phyloP scores from a whole-genome alignment of 73 alveolate genomes.

The Tetrahymena thermophila region DNA sequence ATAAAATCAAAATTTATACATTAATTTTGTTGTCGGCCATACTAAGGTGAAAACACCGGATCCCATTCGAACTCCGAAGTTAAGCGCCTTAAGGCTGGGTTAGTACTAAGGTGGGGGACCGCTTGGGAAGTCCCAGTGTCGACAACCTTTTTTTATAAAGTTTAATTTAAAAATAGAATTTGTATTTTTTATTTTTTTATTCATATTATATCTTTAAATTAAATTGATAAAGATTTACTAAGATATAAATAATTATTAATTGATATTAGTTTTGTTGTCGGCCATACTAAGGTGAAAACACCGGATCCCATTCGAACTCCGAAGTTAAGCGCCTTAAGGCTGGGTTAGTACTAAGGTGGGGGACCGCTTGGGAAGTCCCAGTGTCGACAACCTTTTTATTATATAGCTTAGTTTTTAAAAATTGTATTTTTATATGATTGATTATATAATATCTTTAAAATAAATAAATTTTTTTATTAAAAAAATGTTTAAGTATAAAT shows the following conservation, averaged over 20 bases:
- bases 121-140: conserved; percentile 94
- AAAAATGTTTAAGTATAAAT: too few species aligned
- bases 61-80: conserved; percentile 99
- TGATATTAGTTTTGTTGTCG: conserved; percentile 64
- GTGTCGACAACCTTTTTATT: conserved; percentile 64
- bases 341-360: conserved; percentile 98
- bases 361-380: conserved; percentile 98
- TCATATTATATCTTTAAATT: too few species aligned
- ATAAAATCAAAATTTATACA: too few species aligned
- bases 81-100: conserved; percentile 97
- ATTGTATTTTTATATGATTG: too few species aligned
- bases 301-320: conserved; percentile 99
- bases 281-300: conserved; percentile 96
- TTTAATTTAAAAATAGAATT: too few species aligned
- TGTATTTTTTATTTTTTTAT: too few species aligned
- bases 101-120: conserved; percentile 99
- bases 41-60: conserved; percentile 97
- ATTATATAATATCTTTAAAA: too few species aligned
- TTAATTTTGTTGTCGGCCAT: conserved; percentile 86
- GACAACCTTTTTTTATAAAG: conserved; percentile 46
- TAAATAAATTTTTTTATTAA: too few species aligned
- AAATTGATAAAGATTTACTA: background rate
- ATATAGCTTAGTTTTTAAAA: too few species aligned
- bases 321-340: conserved; percentile 99
- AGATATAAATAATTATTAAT: too few species aligned